A percentile compares a stretch with the other conserved stretches of the same genome.
These are phyloP conservation scores for Cladorrhinum sp. DNA, from an alignment of 2,329 filamentous ascomycete genomes.

Conservation along the genomic window DNA sequence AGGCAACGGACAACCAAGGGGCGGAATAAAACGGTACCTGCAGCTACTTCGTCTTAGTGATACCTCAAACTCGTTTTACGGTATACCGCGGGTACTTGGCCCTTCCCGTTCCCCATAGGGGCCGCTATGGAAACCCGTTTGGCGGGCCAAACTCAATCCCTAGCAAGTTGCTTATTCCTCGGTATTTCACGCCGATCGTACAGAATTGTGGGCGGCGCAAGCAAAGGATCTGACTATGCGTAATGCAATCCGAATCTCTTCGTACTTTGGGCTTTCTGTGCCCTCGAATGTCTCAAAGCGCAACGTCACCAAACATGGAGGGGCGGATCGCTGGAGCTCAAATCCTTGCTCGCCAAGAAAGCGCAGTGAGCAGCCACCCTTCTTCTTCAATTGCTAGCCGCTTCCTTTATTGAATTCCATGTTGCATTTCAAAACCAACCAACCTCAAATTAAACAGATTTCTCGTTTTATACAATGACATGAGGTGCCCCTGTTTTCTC, in stretches of 20 bases:
- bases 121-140: background rate
- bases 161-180: constrained; percentile 1
- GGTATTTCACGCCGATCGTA: constrained; percentile 16
- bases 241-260: constrained; percentile 6
- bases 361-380: background rate
- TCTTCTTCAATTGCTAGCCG: constrained; percentile 2
- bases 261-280: background rate
- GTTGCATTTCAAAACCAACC: constrained; percentile 1
- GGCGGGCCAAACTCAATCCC: background rate
- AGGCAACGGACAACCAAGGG: constrained; percentile 5
- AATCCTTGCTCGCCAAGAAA: constrained; percentile 3
- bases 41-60: constrained; percentile 7
- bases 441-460: background rate
- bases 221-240: constrained; percentile 3
- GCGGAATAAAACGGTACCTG: constrained; percentile 9
- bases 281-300: background rate
- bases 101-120: background rate
- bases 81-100: constrained; percentile 5
- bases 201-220: constrained; percentile 9
- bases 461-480: background rate
- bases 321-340: background rate
- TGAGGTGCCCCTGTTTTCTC: background rate
- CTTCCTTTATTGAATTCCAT: background rate
- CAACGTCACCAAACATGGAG: background rate
- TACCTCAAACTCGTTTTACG: background rate